These are phyloP conservation scores for Allomyces javanicus DNA, from an alignment of 192 early-diverging fungal species.

Conservation along the genomic window DNA sequence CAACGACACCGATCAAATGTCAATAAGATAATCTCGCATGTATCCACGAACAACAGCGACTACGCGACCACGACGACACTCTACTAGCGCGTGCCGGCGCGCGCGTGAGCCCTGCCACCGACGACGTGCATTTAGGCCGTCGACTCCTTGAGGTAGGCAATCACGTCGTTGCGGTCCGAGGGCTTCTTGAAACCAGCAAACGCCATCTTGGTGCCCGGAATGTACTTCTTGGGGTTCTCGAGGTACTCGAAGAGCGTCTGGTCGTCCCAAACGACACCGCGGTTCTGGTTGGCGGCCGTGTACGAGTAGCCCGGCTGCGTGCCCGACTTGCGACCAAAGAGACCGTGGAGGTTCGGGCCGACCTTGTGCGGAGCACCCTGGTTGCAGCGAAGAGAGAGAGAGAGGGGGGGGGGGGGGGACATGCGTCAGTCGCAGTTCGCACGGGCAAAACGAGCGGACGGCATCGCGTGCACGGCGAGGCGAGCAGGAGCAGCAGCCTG, in stretches of 20 bases:
- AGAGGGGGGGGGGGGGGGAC: too few species aligned
- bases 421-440: too few species aligned
- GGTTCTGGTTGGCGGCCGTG: conserved; percentile 78
- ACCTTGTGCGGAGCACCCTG: conserved; percentile 69
- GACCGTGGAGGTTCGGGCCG: conserved; percentile 85
- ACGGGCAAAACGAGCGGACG: too few species aligned
- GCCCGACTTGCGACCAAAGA: conserved; percentile 80
- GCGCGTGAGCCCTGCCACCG: too few species aligned
- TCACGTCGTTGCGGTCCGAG: conserved; percentile 47
- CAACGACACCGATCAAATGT: too few species aligned
- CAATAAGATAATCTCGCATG: too few species aligned
- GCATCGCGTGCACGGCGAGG: too few species aligned
- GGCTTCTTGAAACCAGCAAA: conserved; percentile 81
- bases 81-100: too few species aligned
- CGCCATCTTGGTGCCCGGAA: conserved; percentile 92
- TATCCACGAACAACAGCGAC: too few species aligned
- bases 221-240: conserved; percentile 98
- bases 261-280: conserved; percentile 64
- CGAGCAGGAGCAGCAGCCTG: too few species aligned
- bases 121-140: conserved; percentile 14
- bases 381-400: too few species aligned
- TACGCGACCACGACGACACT: too few species aligned
- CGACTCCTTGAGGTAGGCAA: conserved; percentile 75
- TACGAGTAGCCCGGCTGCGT: conserved; percentile 70
- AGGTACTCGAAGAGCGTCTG: conserved; percentile 86